phyloP scores from a whole-genome alignment of 371 early-diverging fungal genomes.

The Mortierella sp. region DNA sequence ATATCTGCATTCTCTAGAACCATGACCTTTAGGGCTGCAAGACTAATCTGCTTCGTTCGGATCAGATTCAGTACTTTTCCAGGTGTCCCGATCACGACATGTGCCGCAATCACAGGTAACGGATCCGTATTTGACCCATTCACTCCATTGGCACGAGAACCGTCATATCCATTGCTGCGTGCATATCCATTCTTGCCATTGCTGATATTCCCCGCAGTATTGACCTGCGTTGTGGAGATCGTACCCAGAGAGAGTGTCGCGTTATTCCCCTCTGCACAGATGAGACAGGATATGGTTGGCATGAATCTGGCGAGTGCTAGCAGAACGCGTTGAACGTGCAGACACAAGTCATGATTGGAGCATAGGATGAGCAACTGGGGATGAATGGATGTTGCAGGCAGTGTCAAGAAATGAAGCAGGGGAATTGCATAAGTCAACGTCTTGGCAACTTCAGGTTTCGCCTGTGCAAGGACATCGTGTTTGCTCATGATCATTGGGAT shows the following conservation, averaged over 20 bases:
- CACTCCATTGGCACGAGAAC: neutral
- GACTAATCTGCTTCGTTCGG: conserved; percentile 39
- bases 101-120: conserved; percentile 39
- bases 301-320: conserved; percentile 50
- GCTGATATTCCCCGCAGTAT: conserved; percentile 6
- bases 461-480: conserved; percentile 48
- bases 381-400: conserved; percentile 52
- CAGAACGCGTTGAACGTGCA: conserved; percentile 49
- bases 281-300: conserved; percentile 52
- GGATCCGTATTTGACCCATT: conserved; percentile 1
- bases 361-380: conserved; percentile 49
- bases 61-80: conserved; percentile 37
- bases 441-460: conserved; percentile 52
- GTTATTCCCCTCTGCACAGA: conserved; percentile 49
- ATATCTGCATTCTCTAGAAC: conserved; percentile 52
- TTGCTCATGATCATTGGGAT: conserved; percentile 54
- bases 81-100: conserved; percentile 52
- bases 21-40: conserved; percentile 40
- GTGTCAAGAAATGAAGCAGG: conserved; percentile 33
- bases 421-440: conserved; percentile 52
- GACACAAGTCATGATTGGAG: conserved; percentile 50
- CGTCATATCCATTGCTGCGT: neutral
- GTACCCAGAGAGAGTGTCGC: conserved; percentile 47
- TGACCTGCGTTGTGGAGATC: conserved; percentile 48
- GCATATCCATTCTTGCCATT: conserved; percentile 4